These are phyloP conservation scores for Aspergillus jensenii DNA, from an alignment of 2,329 filamentous ascomycete genomes.

Conservation along the genomic window DNA sequence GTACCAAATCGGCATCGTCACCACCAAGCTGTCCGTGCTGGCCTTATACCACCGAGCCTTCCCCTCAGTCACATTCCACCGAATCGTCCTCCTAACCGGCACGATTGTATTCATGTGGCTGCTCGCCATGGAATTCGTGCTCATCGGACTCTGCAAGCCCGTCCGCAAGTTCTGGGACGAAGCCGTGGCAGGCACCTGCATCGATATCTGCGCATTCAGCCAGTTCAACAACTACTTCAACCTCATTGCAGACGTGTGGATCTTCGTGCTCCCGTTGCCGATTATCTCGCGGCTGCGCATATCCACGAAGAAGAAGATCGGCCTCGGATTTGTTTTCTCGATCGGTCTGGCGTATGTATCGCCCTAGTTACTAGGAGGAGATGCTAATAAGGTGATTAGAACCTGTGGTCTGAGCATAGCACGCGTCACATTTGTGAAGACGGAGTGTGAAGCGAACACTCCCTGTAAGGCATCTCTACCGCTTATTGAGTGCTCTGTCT, in stretches of 20 bases:
- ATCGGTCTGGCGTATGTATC: conserved; percentile 11
- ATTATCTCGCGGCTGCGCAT: conserved; percentile 15
- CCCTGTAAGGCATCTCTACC: background rate
- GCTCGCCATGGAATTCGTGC: conserved; percentile 13
- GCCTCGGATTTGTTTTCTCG: conserved; percentile 14
- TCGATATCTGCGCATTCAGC: conserved; percentile 12
- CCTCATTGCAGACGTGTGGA: conserved; percentile 16
- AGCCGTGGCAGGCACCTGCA: conserved; percentile 2
- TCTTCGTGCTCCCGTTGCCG: conserved; percentile 16
- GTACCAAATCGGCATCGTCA: conserved; percentile 17
- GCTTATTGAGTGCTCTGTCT: background rate
- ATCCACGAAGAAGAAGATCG: conserved; percentile 11
- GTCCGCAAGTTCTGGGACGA: conserved; percentile 13
- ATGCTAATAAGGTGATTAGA: background rate
- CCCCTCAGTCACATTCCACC: conserved; percentile 10
- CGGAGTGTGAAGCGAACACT: conserved; percentile 3
- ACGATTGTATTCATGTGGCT: conserved; percentile 15
- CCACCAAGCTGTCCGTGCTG: conserved; percentile 16
- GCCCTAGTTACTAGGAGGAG: too few relatives aligned
- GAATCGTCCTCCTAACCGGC: conserved; percentile 10
- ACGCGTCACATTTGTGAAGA: conserved; percentile 4
- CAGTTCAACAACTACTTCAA: conserved; percentile 20
- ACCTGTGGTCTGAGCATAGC: conserved; percentile 9
- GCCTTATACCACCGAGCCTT: conserved; percentile 18
- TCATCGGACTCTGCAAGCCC: conserved; percentile 13